Percentiles rank a stretch among this genome's conserved stretches.
Conservation (phyloP, 345 rosid species). For the Pugionium dolabratum region DNA sequence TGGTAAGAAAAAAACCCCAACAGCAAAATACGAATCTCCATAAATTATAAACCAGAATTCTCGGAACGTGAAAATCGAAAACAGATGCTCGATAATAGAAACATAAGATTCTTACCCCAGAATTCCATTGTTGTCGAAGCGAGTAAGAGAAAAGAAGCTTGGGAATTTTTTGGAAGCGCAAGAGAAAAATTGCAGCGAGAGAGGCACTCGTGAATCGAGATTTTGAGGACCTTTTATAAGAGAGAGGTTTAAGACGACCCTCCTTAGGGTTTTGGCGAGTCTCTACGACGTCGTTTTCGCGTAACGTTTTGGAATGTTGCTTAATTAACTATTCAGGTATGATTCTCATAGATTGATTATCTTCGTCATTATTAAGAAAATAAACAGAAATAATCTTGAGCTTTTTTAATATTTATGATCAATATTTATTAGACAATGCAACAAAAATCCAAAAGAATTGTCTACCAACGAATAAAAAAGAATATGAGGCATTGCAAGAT, state of each 20-base stretch:
- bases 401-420: constrained; percentile 3
- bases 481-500: constrained; percentile 32
- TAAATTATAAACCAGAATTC: background rate
- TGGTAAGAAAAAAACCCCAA: no score
- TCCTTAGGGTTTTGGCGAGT: background rate
- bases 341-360: constrained; percentile 12
- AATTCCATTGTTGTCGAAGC: background rate
- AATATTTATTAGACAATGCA: constrained; percentile 28
- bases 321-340: background rate
- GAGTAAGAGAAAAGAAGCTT: background rate
- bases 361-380: background rate
- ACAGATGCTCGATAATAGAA: background rate
- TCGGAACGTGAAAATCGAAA: background rate
- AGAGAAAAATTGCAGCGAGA: background rate
- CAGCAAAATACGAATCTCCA: no score
- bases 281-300: background rate
- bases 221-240: background rate
- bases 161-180: background rate
- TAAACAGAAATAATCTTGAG: constrained; percentile 7
- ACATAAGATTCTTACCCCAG: background rate
- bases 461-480: constrained; percentile 15
- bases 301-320: background rate
- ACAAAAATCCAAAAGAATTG: constrained; percentile 21
- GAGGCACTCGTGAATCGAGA: background rate
- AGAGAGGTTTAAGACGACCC: background rate